These are phyloP conservation scores for Pistacia atlantica DNA, from an alignment of 345 rosid genomes.

Conservation along the genomic window DNA sequence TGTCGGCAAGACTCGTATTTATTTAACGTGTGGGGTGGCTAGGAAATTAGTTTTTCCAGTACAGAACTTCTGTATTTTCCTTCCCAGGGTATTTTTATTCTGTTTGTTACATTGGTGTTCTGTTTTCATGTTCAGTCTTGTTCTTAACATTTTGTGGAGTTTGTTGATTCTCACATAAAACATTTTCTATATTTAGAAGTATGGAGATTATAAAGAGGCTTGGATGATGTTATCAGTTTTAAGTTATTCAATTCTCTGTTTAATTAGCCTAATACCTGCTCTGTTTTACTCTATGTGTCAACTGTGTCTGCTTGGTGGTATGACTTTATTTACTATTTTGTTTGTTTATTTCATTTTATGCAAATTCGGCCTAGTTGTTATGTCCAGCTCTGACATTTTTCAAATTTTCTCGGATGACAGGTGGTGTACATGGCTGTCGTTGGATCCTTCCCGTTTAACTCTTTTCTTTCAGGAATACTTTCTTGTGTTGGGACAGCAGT, in stretches of 20 bases:
- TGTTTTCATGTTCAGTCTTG: too few relatives aligned
- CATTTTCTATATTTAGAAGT: too few relatives aligned
- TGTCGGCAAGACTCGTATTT: too few relatives aligned
- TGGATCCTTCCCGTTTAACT: conserved; percentile 98
- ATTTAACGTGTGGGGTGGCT: too few relatives aligned
- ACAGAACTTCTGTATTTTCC: too few relatives aligned
- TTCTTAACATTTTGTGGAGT: too few relatives aligned
- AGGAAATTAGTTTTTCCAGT: too few relatives aligned
- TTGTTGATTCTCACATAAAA: too few relatives aligned
- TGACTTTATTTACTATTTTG: neutral
- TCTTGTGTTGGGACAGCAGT: conserved; percentile 96
- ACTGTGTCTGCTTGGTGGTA: neutral
- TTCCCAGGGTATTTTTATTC: too few relatives aligned
- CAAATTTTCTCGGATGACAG: conserved; percentile 39
- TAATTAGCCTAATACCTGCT: neutral
- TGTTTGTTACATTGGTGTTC: too few relatives aligned
- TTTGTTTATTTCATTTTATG: neutral
- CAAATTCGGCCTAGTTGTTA: neutral
- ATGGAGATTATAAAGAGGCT: too few relatives aligned
- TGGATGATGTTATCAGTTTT: too few relatives aligned
- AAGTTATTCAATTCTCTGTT: neutral
- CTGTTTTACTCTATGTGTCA: neutral
- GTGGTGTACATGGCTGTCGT: conserved; percentile 93
- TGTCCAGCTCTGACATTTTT: conserved; percentile 6
- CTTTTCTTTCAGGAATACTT: conserved; percentile 98